Evolutionary conservation across 208 protist species (phyloP).

Genomic region (Wallacemonas collosoma): DNA sequence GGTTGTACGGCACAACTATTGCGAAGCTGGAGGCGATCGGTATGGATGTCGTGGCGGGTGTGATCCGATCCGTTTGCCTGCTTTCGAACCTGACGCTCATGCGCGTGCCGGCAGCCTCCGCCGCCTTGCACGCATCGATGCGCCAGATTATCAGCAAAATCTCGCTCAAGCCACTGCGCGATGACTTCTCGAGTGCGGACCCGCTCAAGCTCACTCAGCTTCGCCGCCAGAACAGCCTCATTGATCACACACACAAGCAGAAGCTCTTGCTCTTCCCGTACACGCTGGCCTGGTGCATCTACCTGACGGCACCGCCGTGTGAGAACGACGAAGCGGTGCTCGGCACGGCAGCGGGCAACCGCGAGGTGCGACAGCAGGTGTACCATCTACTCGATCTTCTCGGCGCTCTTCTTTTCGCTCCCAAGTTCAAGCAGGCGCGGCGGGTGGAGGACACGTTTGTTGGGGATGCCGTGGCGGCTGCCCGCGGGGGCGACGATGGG

Average conservation of each 20-base stretch:
- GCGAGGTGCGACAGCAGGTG: constrained; percentile 47
- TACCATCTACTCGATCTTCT: constrained; percentile 77
- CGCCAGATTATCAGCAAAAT: constrained; percentile 46
- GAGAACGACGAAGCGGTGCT: constrained; percentile 19
- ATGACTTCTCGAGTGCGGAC: constrained; percentile 52
- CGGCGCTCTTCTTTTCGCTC: constrained; percentile 63
- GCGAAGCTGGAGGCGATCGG: constrained; percentile 77
- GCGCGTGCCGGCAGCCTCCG: constrained; percentile 27
- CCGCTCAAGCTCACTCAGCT: constrained; percentile 66
- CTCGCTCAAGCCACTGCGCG: constrained; percentile 65
- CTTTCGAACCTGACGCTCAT: constrained; percentile 78
- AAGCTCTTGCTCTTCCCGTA: constrained; percentile 83
- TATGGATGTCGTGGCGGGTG: constrained; percentile 63
- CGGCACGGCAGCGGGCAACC: neutral
- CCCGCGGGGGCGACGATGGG: constrained; percentile 19
- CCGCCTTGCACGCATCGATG: constrained; percentile 51
- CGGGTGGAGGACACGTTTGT: constrained; percentile 77
- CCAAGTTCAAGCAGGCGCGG: constrained; percentile 32
- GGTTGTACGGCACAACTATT: constrained; percentile 75
- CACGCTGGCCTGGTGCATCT: constrained; percentile 68
- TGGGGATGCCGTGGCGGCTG: constrained; percentile 31
- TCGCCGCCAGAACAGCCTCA: constrained; percentile 48
- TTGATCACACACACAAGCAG: constrained; percentile 84
- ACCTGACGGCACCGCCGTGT: constrained; percentile 43
- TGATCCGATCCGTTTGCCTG: constrained; percentile 64